phyloP scores from a whole-genome alignment of 2,329 filamentous ascomycete genomes.

The Coniochaeta prunicola region DNA sequence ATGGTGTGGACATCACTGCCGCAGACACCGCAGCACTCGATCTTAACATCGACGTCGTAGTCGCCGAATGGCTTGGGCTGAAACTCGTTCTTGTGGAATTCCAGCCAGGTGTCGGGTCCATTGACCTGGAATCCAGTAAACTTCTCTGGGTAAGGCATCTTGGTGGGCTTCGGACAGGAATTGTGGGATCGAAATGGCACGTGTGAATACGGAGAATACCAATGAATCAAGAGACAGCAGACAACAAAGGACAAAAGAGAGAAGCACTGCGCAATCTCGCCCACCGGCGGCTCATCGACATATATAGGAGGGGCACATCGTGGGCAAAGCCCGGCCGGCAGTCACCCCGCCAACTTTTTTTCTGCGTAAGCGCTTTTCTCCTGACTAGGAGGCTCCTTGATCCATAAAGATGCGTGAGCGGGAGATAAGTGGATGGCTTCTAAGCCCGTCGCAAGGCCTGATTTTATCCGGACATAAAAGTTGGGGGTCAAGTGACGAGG shows the following conservation, averaged over 20 bases:
- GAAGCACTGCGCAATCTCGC: neutral
- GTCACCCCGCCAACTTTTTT: neutral
- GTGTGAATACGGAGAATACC: neutral
- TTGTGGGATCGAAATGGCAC: neutral
- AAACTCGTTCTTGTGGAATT: constrained; percentile 67
- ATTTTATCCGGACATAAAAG: neutral
- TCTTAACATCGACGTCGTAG: constrained; percentile 81
- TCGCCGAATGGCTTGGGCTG: constrained; percentile 81
- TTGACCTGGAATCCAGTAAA: constrained; percentile 56
- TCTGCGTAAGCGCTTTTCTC: neutral
- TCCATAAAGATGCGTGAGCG: neutral
- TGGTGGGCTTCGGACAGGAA: constrained; percentile 5
- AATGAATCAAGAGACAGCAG: neutral
- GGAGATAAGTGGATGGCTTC: neutral
- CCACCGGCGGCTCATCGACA: neutral
- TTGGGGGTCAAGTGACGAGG: neutral
- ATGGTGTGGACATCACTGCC: constrained; percentile 67
- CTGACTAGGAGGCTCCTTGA: neutral
- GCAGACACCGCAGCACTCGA: constrained; percentile 73
- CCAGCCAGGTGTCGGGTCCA: constrained; percentile 44
- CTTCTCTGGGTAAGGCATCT: constrained; percentile 50
- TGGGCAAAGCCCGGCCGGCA: neutral
- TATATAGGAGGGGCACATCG: neutral
- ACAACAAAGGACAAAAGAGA: neutral
- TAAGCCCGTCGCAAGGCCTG: neutral